Conservation (phyloP, 306 rosid genomes). For the Vicia faba region DNA sequence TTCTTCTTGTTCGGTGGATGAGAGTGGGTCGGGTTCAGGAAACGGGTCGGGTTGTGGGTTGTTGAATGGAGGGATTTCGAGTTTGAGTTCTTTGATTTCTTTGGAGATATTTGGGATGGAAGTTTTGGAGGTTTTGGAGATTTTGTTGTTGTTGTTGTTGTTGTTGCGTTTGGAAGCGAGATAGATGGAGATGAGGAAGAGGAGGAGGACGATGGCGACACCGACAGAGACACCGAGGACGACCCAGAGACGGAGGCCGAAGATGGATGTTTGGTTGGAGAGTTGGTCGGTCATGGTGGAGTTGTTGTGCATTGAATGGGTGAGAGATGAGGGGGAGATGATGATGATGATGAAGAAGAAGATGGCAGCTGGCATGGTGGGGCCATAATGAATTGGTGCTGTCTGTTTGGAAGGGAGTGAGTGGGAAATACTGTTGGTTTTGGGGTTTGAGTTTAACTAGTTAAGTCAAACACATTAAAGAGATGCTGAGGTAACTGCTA, state of each 20-base stretch:
- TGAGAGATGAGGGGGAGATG: not conserved
- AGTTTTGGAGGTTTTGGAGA: constrained; percentile 47
- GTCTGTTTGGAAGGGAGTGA: not conserved
- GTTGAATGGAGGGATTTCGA: constrained; percentile 35
- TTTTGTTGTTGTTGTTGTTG: not conserved
- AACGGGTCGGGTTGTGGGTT: constrained; percentile 43
- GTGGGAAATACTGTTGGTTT: not conserved
- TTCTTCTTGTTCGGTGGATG: constrained; percentile 55
- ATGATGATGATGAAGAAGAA: constrained; percentile 21
- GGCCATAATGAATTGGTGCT: constrained; percentile 28
- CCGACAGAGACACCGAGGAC: constrained; percentile 75
- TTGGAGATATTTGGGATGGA: constrained; percentile 67
- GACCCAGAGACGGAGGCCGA: constrained; percentile 73
- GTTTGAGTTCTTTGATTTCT: constrained; percentile 77
- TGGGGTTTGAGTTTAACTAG: not conserved
- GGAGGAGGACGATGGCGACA: constrained; percentile 67
- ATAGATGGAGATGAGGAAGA: constrained; percentile 70
- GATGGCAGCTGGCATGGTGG: constrained; percentile 75
- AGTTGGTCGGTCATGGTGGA: constrained; percentile 67
- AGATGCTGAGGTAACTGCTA: no score
- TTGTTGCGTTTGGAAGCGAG: constrained; percentile 54
- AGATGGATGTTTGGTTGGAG: constrained; percentile 73
- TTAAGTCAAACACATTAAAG: no score
- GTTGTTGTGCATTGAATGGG: not conserved
- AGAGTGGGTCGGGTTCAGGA: constrained; percentile 55